Evolutionary conservation across 2,329 filamentous ascomycete species (phyloP).

Genomic region (Parasarocladium wereldwijsianum): DNA sequence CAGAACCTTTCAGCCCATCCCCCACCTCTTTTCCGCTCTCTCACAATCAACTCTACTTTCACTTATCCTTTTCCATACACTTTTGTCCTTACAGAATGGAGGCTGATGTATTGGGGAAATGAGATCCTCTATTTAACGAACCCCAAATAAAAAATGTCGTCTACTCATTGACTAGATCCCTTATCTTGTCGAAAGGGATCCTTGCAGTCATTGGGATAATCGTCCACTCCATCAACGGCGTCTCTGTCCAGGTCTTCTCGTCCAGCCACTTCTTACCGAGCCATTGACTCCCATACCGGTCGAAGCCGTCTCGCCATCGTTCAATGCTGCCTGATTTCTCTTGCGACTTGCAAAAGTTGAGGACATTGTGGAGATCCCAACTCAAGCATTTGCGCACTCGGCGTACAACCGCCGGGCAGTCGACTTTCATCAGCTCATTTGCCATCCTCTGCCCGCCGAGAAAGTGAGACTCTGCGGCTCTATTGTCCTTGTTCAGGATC

Average conservation of each 20-base stretch:
- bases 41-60: no score
- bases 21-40: no score
- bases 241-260: background rate
- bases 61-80: no score
- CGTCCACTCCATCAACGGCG: constrained; percentile 3
- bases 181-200: no score
- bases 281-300: constrained; percentile 1
- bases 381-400: constrained; percentile 3
- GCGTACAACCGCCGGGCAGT: background rate
- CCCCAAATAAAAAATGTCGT: no score
- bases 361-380: constrained; percentile 6
- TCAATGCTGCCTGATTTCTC: constrained; percentile 2
- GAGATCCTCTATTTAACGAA: no score
- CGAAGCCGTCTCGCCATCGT: constrained; percentile 2
- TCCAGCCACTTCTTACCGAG: constrained; percentile 1
- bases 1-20: no score
- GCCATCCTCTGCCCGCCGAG: constrained; percentile 21
- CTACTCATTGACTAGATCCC: no score
- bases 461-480: constrained; percentile 19
- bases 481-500: constrained; percentile 19
- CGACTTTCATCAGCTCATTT: constrained; percentile 13
- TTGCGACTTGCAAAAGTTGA: constrained; percentile 5
- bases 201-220: no score
- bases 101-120: no score
- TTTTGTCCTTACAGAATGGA: no score